These are phyloP conservation scores for Cladosporium sp. DNA, from an alignment of 2,329 filamentous ascomycete species.

Conservation along the genomic window DNA sequence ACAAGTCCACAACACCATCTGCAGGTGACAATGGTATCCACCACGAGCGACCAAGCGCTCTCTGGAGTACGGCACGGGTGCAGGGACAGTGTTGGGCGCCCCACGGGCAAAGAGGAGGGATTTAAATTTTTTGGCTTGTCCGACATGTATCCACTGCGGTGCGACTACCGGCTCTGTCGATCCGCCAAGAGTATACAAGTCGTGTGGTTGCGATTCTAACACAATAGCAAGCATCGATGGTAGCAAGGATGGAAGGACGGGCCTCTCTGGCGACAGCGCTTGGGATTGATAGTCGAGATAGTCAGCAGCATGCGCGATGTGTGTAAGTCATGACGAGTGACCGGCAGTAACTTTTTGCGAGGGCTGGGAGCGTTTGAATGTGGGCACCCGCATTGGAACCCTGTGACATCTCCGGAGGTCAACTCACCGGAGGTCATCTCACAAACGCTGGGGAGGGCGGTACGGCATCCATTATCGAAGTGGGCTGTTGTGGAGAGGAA, in stretches of 20 bases:
- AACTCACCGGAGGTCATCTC: neutral
- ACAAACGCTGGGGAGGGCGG: neutral
- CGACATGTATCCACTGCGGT: conserved; percentile 14
- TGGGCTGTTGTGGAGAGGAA: neutral
- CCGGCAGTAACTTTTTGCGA: neutral
- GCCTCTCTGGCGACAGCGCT: conserved; percentile 9
- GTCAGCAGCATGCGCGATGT: neutral
- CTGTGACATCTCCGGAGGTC: conserved; percentile 2
- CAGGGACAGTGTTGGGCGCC: conserved; percentile 17
- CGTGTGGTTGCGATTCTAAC: conserved; percentile 2
- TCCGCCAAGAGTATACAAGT: conserved; percentile 14
- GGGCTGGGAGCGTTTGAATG: conserved; percentile 17
- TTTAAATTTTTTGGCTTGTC: conserved; percentile 14
- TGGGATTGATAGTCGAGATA: neutral
- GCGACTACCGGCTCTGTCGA: conserved; percentile 16
- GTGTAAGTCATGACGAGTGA: conserved; percentile 17
- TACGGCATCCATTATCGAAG: neutral
- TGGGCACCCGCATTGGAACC: conserved; percentile 16
- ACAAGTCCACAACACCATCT: conserved; percentile 10
- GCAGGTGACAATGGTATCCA: conserved; percentile 12
- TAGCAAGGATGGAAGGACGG: conserved; percentile 3
- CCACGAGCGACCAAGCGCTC: conserved; percentile 1
- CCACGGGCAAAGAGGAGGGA: conserved; percentile 17
- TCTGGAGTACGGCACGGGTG: conserved; percentile 14
- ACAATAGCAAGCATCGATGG: conserved; percentile 1